Conservation (phyloP, 1,284 basidiomycete species). For the Ganoderma meredithae region DNA sequence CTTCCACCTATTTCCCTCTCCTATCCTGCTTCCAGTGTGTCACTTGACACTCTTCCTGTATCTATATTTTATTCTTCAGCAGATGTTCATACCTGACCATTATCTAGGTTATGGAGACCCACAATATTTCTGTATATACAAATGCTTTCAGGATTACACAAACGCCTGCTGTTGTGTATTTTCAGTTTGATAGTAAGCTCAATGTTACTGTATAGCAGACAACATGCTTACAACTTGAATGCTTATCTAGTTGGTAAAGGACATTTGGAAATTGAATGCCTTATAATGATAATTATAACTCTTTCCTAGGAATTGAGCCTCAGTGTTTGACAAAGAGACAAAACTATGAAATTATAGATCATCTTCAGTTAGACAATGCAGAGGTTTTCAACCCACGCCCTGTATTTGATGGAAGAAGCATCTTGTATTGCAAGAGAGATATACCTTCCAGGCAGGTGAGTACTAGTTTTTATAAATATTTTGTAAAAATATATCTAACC, state of each 20-base stretch:
- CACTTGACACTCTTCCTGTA: not conserved
- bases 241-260: not conserved
- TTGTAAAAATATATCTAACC: not conserved
- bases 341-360: constrained; percentile 34
- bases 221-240: not conserved
- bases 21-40: not conserved
- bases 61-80: not conserved
- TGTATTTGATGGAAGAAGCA: constrained; percentile 36
- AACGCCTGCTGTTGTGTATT: not conserved
- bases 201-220: not conserved
- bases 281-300: not conserved
- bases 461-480: not conserved
- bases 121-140: not conserved
- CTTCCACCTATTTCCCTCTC: not conserved
- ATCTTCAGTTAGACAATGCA: constrained; percentile 30
- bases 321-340: constrained; percentile 22
- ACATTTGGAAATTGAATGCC: too few species aligned
- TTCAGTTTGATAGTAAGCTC: constrained; percentile 4
- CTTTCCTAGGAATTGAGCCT: not conserved
- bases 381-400: constrained; percentile 32
- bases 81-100: not conserved
- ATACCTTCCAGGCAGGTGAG: not conserved
- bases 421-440: constrained; percentile 24
- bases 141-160: not conserved
- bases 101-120: not conserved